These are phyloP conservation scores for Hyparrhenia diplandra DNA, from an alignment of 176 grass and related monocot species.

Conservation along the genomic window DNA sequence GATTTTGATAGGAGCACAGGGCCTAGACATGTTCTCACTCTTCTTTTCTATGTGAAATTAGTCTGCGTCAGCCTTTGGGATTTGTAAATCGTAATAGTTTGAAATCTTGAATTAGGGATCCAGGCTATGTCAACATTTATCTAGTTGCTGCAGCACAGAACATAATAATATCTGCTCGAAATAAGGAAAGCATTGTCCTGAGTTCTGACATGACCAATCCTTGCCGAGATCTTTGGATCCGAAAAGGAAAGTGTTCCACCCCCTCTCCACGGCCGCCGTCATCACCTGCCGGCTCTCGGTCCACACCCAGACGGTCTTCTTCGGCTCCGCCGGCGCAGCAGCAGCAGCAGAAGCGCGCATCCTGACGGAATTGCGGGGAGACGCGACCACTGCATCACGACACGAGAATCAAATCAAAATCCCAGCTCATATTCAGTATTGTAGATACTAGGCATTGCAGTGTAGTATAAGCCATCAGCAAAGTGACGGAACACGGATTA, in stretches of 20 bases:
- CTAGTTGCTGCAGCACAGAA: not conserved
- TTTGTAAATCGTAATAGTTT: not conserved
- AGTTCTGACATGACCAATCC: conserved; percentile 85
- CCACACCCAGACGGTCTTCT: conserved; percentile 89
- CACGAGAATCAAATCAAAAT: not conserved
- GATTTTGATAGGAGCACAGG: not conserved
- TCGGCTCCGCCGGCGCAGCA: not conserved
- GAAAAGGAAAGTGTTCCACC: conserved; percentile 91
- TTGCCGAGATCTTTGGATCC: conserved; percentile 59
- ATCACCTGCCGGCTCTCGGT: conserved; percentile 76
- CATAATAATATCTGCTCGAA: not conserved
- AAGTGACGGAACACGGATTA: not conserved
- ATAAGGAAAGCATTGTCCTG: not conserved
- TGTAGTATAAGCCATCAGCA: not conserved
- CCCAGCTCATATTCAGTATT: not conserved
- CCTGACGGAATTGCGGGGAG: conserved; percentile 4
- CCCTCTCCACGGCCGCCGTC: conserved; percentile 82
- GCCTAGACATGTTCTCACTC: not conserved
- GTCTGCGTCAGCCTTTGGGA: not conserved
- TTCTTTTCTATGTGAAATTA: not conserved
- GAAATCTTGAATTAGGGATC: not conserved
- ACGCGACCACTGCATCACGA: conserved; percentile 16
- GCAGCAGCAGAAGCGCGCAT: conserved; percentile 17
- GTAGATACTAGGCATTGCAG: not conserved
- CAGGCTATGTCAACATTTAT: not conserved